Percentiles rank a stretch among this genome's conserved stretches.
phyloP scores from a whole-genome alignment of 768 basidiomycete species.

The Suillus paluster region DNA sequence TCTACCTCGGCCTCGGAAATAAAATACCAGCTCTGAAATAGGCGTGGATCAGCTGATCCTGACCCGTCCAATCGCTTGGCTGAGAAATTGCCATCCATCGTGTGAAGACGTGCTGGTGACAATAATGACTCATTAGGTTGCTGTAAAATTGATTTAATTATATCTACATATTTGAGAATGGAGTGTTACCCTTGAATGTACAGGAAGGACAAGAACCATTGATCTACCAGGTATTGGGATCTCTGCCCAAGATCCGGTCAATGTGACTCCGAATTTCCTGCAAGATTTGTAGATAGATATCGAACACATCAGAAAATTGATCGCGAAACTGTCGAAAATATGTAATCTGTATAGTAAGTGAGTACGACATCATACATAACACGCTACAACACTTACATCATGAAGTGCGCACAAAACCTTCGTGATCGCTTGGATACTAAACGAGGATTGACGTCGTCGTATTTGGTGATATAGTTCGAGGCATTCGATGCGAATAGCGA shows the following conservation, averaged over 20 bases:
- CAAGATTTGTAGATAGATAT: too few relatives aligned
- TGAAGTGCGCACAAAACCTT: too few relatives aligned
- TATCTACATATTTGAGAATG: neutral
- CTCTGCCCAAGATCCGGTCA: neutral
- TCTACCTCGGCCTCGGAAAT: constrained; percentile 32
- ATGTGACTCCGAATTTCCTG: neutral
- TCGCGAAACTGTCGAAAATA: too few relatives aligned
- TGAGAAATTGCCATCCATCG: too few relatives aligned
- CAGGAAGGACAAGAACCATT: neutral
- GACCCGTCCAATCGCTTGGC: constrained; percentile 31
- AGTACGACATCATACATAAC: too few relatives aligned
- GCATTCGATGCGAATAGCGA: neutral
- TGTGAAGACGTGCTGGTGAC: too few relatives aligned
- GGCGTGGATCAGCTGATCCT: constrained; percentile 20
- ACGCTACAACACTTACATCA: too few relatives aligned
- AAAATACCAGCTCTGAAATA: constrained; percentile 31
- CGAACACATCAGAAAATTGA: too few relatives aligned
- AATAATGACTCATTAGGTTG: too few relatives aligned
- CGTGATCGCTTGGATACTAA: too few relatives aligned
- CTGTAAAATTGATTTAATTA: constrained; percentile 20
- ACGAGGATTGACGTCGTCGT: too few relatives aligned
- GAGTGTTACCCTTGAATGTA: neutral
- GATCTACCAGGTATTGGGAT: neutral
- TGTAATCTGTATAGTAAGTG: neutral
- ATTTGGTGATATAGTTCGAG: too few relatives aligned